Conservation (phyloP, 129 eudicot species). For the Scalesia atractyloides region DNA sequence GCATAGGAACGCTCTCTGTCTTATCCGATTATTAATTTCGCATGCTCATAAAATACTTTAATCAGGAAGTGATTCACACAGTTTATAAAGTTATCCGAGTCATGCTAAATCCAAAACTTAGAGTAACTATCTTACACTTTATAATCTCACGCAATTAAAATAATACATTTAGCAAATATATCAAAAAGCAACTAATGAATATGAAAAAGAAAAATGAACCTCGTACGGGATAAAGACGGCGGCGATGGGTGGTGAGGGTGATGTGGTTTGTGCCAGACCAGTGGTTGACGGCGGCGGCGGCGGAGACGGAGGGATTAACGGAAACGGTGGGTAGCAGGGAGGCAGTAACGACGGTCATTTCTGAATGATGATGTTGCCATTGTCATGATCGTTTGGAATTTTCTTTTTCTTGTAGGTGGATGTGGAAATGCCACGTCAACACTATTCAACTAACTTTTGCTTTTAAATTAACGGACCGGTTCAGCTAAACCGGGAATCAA, state of each 20-base stretch:
- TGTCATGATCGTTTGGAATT: slow-evolving; percentile 34
- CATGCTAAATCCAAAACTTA: too few species aligned
- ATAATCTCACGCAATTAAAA: background rate
- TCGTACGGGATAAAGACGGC: slow-evolving; percentile 38
- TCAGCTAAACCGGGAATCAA: too few species aligned
- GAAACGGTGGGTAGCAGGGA: slow-evolving; percentile 35
- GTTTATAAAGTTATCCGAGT: too few species aligned
- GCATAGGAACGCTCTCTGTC: too few species aligned
- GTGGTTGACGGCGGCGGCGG: slow-evolving; percentile 15
- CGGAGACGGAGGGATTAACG: slow-evolving; percentile 15
- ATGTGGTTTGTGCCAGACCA: slow-evolving; percentile 18
- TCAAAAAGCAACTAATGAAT: background rate
- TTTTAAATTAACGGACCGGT: too few species aligned
- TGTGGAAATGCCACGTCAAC: slow-evolving; percentile 37
- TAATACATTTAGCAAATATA: background rate
- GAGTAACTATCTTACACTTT: too few species aligned
- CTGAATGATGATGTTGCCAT: slow-evolving; percentile 31
- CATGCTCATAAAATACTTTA: too few species aligned
- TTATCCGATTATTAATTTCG: too few species aligned
- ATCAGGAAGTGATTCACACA: too few species aligned
- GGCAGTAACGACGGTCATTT: slow-evolving; percentile 47
- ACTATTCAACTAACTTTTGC: slow-evolving; percentile 15
- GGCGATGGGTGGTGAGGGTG: slow-evolving; percentile 26
- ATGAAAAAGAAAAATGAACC: slow-evolving; percentile 29
- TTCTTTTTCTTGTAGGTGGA: slow-evolving; percentile 25